Conservation (phyloP, 768 basidiomycete species). For the Pleurotus cornucopiae region DNA sequence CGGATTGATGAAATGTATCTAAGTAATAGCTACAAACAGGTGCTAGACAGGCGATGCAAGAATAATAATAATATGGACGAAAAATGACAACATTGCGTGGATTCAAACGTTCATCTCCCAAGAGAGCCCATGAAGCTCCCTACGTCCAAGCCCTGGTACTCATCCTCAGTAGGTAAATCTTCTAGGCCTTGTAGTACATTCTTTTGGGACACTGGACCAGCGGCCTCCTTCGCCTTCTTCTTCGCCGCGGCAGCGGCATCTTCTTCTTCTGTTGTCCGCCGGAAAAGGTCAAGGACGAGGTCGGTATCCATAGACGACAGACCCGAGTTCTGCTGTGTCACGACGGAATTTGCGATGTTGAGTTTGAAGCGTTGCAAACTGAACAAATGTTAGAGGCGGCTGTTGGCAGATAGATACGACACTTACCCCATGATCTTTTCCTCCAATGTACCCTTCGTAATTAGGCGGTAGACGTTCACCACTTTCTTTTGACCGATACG, state of each 20-base stretch:
- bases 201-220: slow-evolving; percentile 68
- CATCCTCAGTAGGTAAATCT: slow-evolving; percentile 88
- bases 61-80: slow-evolving; percentile 10
- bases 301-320: slow-evolving; percentile 96
- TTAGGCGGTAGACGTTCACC: slow-evolving; percentile 96
- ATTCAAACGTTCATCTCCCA: slow-evolving; percentile 36
- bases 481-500: slow-evolving; percentile 98
- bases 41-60: slow-evolving; percentile 1
- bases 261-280: slow-evolving; percentile 77
- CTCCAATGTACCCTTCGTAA: slow-evolving; percentile 95
- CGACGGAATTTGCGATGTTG: slow-evolving; percentile 94
- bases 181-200: slow-evolving; percentile 86
- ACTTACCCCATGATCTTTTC: slow-evolving; percentile 99
- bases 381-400: slow-evolving; percentile 7
- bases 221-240: slow-evolving; percentile 49
- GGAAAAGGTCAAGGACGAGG: slow-evolving; percentile 92
- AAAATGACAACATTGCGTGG: slow-evolving; percentile 21
- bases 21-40: slow-evolving; percentile 3
- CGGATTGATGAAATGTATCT: slow-evolving; percentile 11
- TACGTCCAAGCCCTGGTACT: slow-evolving; percentile 85
- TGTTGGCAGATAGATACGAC: not conserved
- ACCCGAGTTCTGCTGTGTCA: slow-evolving; percentile 96
- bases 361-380: slow-evolving; percentile 98
- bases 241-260: slow-evolving; percentile 48
- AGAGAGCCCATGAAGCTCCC: slow-evolving; percentile 88